Evolutionary conservation across 352 stramenopile genomes (phyloP), one percentile per base, ranked within the genome.

Genomic region (Plasmopara viticola): DNA sequence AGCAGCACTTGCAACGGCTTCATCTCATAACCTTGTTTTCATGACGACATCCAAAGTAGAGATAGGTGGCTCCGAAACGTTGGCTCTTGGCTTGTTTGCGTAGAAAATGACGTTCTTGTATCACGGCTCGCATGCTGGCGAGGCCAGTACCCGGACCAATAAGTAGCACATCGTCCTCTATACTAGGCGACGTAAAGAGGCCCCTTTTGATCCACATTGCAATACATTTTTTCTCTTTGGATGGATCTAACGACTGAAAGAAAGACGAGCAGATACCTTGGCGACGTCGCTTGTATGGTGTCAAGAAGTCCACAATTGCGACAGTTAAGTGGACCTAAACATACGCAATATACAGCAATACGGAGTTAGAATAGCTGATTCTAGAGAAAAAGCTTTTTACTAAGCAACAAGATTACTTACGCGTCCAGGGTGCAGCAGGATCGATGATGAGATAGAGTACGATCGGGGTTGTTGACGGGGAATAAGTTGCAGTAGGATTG

Each of bases 391-490:
- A 35, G 31, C 31, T 12, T 35, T 35, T 35, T 35, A 25, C 20
- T 35, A 41, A 41, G 12, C 9, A 13, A n/a, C 37, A 1, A 38
- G n/a, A 18, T 8, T 41, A 41, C 62, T 20, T 70, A 74, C 65
- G 43, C 71, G 51, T 17, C 68, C 58, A 33, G 85, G 72, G 53
- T 94, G 59, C 18, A 78, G 51, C 14, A 78, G 31, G 9, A 69
- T 69, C 7, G 85, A 93, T 6, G 89, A 97, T 17, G 90, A 87
- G 44, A 98, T 98, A 35, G 90, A 97, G 69, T 97, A 98, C 35
- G 77, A 78, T 4, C 92, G 84, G 2, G 92, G 91, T 39, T 90
- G 69, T 43, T 97, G 72, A 5, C 68, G 66, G 29, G 89, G 87
- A 44, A 97, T 84, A 13, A 96, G 59, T 51, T 94, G 78, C 29